phyloP scores from a whole-genome alignment of 805 yeast species.

The Torulaspora indica region DNA sequence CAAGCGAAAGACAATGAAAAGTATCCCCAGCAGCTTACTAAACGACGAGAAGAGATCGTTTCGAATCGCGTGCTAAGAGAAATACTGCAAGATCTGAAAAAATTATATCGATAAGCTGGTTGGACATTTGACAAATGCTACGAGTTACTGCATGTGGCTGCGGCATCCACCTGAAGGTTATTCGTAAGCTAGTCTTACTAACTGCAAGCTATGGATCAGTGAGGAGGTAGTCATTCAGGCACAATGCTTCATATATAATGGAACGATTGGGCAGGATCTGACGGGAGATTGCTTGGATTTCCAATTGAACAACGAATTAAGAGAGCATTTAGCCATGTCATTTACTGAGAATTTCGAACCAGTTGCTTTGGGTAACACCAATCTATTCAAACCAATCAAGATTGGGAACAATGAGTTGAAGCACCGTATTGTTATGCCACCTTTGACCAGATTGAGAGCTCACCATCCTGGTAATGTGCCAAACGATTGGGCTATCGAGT shows the following conservation, averaged over 20 bases:
- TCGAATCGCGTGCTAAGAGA: too few species aligned
- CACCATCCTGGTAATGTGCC: constrained; percentile 37
- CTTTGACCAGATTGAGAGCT: constrained; percentile 42
- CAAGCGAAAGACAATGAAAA: neutral
- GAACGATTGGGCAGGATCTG: neutral
- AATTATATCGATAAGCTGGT: neutral
- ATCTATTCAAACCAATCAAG: constrained; percentile 41
- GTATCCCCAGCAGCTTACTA: neutral
- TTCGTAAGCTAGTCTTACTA: neutral
- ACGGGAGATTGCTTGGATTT: neutral
- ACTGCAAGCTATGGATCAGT: neutral
- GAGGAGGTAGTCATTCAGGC: neutral
- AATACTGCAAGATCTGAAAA: neutral
- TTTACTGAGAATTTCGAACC: constrained; percentile 22
- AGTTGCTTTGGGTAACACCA: constrained; percentile 30
- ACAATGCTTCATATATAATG: neutral
- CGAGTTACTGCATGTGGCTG: neutral
- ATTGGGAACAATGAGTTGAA: constrained; percentile 37
- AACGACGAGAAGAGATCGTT: neutral
- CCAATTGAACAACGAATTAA: neutral
- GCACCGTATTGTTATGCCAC: constrained; percentile 40
- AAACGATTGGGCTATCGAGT: constrained; percentile 43
- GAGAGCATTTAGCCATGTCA: constrained; percentile 12
- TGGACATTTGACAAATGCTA: neutral
- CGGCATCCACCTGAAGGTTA: neutral